Percentiles rank a stretch among this genome's conserved stretches.
phyloP scores from a whole-genome alignment of 352 stramenopile genomes.

The Thraustochytrium striatum region DNA sequence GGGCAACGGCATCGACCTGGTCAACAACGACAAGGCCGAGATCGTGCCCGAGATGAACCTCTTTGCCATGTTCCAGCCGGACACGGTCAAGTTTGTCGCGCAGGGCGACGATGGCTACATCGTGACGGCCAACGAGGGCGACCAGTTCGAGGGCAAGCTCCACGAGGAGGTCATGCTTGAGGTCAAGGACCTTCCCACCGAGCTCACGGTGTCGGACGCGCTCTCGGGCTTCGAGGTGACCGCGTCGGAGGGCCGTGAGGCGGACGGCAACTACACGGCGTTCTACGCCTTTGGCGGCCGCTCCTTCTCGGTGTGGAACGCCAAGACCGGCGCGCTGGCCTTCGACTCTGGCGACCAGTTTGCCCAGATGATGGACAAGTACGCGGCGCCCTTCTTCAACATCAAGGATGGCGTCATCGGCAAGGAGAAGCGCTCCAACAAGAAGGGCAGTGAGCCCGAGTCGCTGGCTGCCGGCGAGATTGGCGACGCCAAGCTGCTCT shows the following conservation, averaged over 20 bases:
- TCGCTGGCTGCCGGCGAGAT: background rate
- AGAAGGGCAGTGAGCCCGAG: conserved; percentile 23
- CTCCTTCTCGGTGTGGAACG: background rate
- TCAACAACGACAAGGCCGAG: background rate
- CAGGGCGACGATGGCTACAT: conserved; percentile 21
- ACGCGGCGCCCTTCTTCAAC: conserved; percentile 24
- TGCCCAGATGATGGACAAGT: conserved; percentile 3
- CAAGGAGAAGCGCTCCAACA: conserved; percentile 10
- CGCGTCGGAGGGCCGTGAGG: no score
- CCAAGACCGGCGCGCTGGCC: background rate
- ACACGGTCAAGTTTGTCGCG: conserved; percentile 28
- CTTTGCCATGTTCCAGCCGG: conserved; percentile 38
- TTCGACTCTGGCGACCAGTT: conserved; percentile 38
- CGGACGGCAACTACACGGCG: background rate
- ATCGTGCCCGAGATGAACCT: background rate
- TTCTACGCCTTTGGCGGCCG: conserved; percentile 24
- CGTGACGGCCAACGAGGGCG: conserved; percentile 27
- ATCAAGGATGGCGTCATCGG: conserved; percentile 1
- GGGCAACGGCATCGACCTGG: conserved; percentile 7
- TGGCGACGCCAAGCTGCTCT: background rate
- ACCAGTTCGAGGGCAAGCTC: background rate
- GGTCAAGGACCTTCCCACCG: background rate
- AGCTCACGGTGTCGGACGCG: background rate
- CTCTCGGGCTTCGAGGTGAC: no score
- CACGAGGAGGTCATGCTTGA: background rate